Evolutionary conservation across 2,329 filamentous ascomycete species (phyloP).

Genomic region (Grosmannia huntii): DNA sequence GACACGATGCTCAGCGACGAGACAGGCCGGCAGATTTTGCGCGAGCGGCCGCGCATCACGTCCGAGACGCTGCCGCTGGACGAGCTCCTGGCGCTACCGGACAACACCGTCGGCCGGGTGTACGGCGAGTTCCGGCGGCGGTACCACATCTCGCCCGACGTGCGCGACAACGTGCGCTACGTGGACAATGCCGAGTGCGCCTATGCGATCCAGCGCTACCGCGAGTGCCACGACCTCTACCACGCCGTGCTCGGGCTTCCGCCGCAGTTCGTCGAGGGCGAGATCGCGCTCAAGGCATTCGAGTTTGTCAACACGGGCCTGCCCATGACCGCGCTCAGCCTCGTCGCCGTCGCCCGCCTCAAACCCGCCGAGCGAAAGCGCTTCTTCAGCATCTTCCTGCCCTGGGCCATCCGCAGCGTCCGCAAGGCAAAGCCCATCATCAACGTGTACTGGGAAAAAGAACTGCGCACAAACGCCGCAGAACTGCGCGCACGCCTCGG

Average conservation of each 20-base stretch:
- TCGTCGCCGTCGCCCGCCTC: slow-evolving; percentile 75
- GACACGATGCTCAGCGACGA: slow-evolving; percentile 77
- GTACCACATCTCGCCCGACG: slow-evolving; percentile 88
- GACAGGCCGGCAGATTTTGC: slow-evolving; percentile 82
- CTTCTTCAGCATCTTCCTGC: slow-evolving; percentile 66
- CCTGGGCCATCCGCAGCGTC: slow-evolving; percentile 85
- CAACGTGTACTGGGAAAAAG: slow-evolving; percentile 97
- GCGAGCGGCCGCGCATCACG: slow-evolving; percentile 77
- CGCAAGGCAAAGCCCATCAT: slow-evolving; percentile 66
- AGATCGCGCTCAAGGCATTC: slow-evolving; percentile 94
- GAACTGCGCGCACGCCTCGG: slow-evolving; percentile 62
- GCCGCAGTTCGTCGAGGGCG: slow-evolving; percentile 85
- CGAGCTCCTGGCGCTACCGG: slow-evolving; percentile 57
- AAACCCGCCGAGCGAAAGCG: slow-evolving; percentile 67
- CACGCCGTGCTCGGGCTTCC: slow-evolving; percentile 88
- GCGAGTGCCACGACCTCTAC: slow-evolving; percentile 96
- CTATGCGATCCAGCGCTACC: slow-evolving; percentile 96
- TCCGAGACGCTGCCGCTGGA: slow-evolving; percentile 56
- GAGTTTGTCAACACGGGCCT: slow-evolving; percentile 91
- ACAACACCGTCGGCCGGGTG: slow-evolving; percentile 62
- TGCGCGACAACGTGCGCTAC: slow-evolving; percentile 68
- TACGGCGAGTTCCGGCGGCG: slow-evolving; percentile 89
- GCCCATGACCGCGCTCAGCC: slow-evolving; percentile 85
- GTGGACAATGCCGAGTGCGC: slow-evolving; percentile 93
- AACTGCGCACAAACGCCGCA: slow-evolving; percentile 70